A percentile compares a stretch with the other conserved stretches of the same genome.
These are phyloP conservation scores for Cladophialophora immunda DNA, from an alignment of 2,329 filamentous ascomycete species.

Conservation along the genomic window DNA sequence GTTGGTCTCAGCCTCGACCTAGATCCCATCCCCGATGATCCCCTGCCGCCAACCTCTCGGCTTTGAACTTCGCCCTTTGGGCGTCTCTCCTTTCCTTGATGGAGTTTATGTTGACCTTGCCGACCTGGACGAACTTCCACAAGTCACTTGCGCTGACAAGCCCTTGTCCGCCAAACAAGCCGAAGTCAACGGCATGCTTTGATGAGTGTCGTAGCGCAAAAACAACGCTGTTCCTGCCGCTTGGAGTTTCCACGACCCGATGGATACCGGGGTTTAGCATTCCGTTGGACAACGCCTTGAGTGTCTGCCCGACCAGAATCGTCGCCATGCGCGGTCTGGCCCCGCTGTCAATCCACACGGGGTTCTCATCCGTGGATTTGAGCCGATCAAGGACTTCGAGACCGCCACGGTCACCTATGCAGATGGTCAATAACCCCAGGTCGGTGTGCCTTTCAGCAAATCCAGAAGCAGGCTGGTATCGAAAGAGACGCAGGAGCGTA, in stretches of 20 bases:
- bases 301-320: slow-evolving; percentile 41
- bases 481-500: slow-evolving; percentile 43
- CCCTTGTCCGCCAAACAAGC: slow-evolving; percentile 40
- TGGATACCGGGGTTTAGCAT: slow-evolving; percentile 41
- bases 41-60: not conserved
- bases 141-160: slow-evolving; percentile 35
- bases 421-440: slow-evolving; percentile 44
- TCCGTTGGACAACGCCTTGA: slow-evolving; percentile 37
- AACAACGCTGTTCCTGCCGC: slow-evolving; percentile 42
- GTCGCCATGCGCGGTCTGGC: slow-evolving; percentile 23
- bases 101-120: slow-evolving; percentile 46
- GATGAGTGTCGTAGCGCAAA: slow-evolving; percentile 42
- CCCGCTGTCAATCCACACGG: slow-evolving; percentile 36
- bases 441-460: slow-evolving; percentile 42
- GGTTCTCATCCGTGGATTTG: slow-evolving; percentile 11
- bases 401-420: slow-evolving; percentile 41
- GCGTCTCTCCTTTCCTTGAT: slow-evolving; percentile 51
- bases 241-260: slow-evolving; percentile 40
- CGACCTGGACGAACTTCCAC: slow-evolving; percentile 38
- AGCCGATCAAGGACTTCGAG: slow-evolving; percentile 40
- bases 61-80: slow-evolving; percentile 42
- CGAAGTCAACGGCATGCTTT: slow-evolving; percentile 39
- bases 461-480: slow-evolving; percentile 40
- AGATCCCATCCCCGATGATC: not conserved
- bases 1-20: not conserved